These are phyloP conservation scores for Geotrichum histeridarum DNA, from an alignment of 1,139 yeast species.

Conservation along the genomic window DNA sequence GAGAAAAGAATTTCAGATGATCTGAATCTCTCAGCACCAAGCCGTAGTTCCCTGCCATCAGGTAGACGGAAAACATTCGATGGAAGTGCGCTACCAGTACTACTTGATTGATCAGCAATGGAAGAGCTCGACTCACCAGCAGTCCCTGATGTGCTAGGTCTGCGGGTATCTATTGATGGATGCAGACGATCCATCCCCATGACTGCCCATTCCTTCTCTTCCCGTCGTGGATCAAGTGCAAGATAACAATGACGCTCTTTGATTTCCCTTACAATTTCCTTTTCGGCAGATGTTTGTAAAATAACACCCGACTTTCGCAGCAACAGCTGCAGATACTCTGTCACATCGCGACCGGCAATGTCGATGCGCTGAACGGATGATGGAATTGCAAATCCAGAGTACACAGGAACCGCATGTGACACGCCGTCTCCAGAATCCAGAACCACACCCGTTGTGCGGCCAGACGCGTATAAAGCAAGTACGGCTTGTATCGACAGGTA, in stretches of 20 bases:
- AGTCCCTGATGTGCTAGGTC: background rate
- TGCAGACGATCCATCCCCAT: constrained; percentile 17
- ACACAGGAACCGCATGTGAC: constrained; percentile 81
- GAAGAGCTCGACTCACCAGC: constrained; percentile 8
- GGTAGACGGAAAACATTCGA: constrained; percentile 57
- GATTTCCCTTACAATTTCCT: constrained; percentile 70
- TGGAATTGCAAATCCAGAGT: constrained; percentile 78
- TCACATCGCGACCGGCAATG: constrained; percentile 82
- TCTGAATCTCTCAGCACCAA: constrained; percentile 66
- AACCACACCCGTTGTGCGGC: constrained; percentile 86
- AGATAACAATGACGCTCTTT: constrained; percentile 73
- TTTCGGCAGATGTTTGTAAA: constrained; percentile 66
- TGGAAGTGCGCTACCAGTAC: constrained; percentile 10
- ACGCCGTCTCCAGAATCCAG: constrained; percentile 92
- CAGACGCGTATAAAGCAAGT: constrained; percentile 77
- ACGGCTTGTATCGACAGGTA: constrained; percentile 81
- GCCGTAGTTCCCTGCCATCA: constrained; percentile 60
- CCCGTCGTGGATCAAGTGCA: constrained; percentile 54
- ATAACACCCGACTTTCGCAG: constrained; percentile 63
- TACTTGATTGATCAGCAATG: constrained; percentile 10
- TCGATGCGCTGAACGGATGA: constrained; percentile 71
- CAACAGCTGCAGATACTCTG: constrained; percentile 64
- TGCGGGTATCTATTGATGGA: constrained; percentile 1
- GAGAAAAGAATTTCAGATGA: constrained; percentile 73
- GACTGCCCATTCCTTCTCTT: constrained; percentile 49